A percentile compares a stretch with the other conserved stretches of the same genome.
Conservation (phyloP, 2,329 filamentous ascomycete species). For the Biscogniauxia sp. region DNA sequence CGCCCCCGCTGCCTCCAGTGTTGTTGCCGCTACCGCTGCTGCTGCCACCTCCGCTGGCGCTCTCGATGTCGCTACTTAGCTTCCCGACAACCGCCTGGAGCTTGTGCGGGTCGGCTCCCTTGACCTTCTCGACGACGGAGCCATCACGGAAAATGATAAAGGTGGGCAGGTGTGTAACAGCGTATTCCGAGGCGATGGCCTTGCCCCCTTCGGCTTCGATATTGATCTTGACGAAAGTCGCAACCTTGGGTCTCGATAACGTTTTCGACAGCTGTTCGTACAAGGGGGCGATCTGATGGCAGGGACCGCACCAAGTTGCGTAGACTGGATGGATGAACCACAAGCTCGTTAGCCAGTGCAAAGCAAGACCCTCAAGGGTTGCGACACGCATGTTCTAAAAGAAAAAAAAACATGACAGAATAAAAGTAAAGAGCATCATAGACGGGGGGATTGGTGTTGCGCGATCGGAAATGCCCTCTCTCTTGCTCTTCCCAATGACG, state of each 20-base stretch:
- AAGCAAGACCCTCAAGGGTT: background rate
- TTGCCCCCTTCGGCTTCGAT: constrained; percentile 64
- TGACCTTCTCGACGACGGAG: constrained; percentile 63
- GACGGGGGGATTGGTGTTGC: constrained; percentile 7
- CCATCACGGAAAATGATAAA: constrained; percentile 84
- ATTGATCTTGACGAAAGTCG: constrained; percentile 87
- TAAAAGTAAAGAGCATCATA: too few relatives aligned
- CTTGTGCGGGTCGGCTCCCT: constrained; percentile 69
- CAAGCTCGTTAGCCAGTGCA: background rate
- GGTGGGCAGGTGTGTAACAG: constrained; percentile 78
- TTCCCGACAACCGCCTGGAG: constrained; percentile 71
- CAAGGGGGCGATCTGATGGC: constrained; percentile 77
- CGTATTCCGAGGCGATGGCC: constrained; percentile 71
- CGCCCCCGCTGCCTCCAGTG: constrained; percentile 40
- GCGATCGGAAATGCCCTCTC: constrained; percentile 13
- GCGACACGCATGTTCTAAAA: background rate
- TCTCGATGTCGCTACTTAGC: constrained; percentile 64
- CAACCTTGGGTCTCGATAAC: constrained; percentile 67
- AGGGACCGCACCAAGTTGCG: constrained; percentile 82
- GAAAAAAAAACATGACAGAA: too few relatives aligned
- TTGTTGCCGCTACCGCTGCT: constrained; percentile 33
- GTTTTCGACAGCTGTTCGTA: constrained; percentile 74
- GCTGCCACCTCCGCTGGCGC: constrained; percentile 45
- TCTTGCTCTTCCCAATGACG: constrained; percentile 18
- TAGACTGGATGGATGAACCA: constrained; percentile 60